phyloP scores from a whole-genome alignment of 768 basidiomycete species.

The Lactarius pseudohatsudake region DNA sequence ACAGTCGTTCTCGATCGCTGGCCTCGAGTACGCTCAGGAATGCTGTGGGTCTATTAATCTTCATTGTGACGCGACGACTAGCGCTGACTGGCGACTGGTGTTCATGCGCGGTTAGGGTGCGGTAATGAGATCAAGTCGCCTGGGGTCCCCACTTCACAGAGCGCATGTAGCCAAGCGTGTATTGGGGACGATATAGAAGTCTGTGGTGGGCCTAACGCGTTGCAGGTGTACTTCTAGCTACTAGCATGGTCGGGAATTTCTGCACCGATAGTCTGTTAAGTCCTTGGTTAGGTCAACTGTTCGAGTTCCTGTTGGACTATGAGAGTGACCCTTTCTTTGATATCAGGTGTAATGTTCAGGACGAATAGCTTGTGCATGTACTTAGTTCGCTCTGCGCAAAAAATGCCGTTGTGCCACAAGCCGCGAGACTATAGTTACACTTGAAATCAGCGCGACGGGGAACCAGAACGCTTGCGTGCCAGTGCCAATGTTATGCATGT shows the following conservation, averaged over 20 bases:
- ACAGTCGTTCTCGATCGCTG: conserved; percentile 4
- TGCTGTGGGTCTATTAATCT: conserved; percentile 3
- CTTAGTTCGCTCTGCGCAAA: no score
- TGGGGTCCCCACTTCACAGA: neutral
- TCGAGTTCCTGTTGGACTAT: no score
- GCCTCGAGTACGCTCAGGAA: conserved; percentile 10
- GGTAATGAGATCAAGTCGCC: neutral
- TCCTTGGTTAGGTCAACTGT: no score
- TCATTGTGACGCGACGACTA: neutral
- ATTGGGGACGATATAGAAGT: neutral
- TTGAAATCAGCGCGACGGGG: neutral
- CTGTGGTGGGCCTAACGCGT: conserved; percentile 8
- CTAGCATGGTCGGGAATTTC: neutral
- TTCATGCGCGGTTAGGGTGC: neutral
- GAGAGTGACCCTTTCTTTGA: neutral
- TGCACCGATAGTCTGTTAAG: neutral
- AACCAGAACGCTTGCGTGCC: no score
- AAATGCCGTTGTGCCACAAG: no score
- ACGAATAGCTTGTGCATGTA: no score
- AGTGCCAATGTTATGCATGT: no score
- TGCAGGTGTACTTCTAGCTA: conserved; percentile 1
- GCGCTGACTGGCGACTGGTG: neutral
- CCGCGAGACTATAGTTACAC: no score
- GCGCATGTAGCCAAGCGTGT: conserved; percentile 1
- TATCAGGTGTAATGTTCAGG: no score